phyloP scores from a whole-genome alignment of 2,329 filamentous ascomycete species.

The Trichoderma arundinaceum region DNA sequence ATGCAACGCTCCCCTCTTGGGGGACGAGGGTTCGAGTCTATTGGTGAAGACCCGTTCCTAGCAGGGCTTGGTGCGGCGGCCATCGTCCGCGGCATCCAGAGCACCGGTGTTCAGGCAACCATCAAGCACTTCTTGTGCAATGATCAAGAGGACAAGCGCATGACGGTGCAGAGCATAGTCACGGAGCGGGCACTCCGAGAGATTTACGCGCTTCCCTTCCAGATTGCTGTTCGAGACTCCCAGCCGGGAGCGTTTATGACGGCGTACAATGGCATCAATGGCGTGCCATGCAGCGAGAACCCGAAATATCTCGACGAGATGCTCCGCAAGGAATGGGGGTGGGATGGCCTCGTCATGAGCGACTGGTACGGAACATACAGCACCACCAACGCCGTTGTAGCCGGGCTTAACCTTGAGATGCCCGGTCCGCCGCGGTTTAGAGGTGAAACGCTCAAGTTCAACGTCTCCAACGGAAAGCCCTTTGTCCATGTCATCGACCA shows the following conservation, averaged over 20 bases:
- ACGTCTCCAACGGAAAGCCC: constrained; percentile 62
- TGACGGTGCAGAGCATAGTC: constrained; percentile 60
- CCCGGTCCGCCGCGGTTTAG: constrained; percentile 60
- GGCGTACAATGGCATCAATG: constrained; percentile 64
- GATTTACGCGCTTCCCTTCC: constrained; percentile 64
- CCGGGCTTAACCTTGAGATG: constrained; percentile 66
- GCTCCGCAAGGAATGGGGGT: constrained; percentile 63
- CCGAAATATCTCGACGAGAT: constrained; percentile 56
- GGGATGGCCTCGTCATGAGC: constrained; percentile 63
- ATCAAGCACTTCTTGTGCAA: constrained; percentile 68
- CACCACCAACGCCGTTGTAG: constrained; percentile 55
- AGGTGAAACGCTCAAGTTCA: constrained; percentile 58
- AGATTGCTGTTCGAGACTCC: constrained; percentile 59
- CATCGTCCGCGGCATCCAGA: constrained; percentile 61
- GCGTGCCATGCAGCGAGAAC: constrained; percentile 61
- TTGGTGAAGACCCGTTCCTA: constrained; percentile 63
- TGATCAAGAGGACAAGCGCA: constrained; percentile 64
- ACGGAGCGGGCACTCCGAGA: constrained; percentile 63
- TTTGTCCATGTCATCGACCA: constrained; percentile 60
- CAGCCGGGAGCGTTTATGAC: constrained; percentile 63
- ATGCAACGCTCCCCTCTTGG: constrained; percentile 66
- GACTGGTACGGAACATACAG: constrained; percentile 66
- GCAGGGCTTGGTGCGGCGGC: constrained; percentile 60
- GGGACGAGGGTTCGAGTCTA: constrained; percentile 64
- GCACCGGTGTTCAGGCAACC: constrained; percentile 60